Conservation (phyloP, 2,329 filamentous ascomycete species). For the Colletotrichum caudatum region DNA sequence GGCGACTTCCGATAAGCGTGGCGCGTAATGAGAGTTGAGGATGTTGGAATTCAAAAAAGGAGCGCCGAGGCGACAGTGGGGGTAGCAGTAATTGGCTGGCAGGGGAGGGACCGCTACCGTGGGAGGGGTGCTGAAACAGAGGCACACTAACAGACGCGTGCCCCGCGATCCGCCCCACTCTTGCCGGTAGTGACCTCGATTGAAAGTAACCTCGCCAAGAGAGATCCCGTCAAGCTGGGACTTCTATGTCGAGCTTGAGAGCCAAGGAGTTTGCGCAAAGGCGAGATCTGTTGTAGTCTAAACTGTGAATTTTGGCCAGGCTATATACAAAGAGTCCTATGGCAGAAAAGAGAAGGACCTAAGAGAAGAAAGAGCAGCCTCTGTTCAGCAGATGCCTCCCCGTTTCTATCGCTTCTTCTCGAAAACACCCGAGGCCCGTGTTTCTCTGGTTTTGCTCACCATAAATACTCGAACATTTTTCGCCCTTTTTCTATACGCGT, state of each 20-base stretch:
- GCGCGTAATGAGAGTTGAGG: not conserved
- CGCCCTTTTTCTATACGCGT: too few species aligned
- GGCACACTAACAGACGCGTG: not conserved
- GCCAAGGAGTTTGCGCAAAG: not conserved
- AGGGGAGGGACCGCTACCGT: not conserved
- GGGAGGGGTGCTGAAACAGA: not conserved
- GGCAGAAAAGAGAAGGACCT: too few species aligned
- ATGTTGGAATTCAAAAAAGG: not conserved
- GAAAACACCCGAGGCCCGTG: not conserved
- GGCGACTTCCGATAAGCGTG: not conserved
- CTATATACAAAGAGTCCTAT: not conserved
- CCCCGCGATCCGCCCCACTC: constrained; percentile 32
- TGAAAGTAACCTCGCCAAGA: constrained; percentile 7
- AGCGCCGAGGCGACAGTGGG: constrained; percentile 13
- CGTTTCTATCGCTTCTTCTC: not conserved
- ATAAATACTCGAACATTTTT: too few species aligned
- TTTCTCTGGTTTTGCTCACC: too few species aligned
- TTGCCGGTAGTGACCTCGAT: constrained; percentile 19
- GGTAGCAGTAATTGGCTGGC: not conserved
- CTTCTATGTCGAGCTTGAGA: too few species aligned
- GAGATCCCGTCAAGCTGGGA: not conserved
- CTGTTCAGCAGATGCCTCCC: not conserved
- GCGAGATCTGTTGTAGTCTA: not conserved
- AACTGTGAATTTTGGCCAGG: not conserved
- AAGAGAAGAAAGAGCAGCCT: not conserved